phyloP scores from a whole-genome alignment of 306 rosid species.

The Inga laurina region DNA sequence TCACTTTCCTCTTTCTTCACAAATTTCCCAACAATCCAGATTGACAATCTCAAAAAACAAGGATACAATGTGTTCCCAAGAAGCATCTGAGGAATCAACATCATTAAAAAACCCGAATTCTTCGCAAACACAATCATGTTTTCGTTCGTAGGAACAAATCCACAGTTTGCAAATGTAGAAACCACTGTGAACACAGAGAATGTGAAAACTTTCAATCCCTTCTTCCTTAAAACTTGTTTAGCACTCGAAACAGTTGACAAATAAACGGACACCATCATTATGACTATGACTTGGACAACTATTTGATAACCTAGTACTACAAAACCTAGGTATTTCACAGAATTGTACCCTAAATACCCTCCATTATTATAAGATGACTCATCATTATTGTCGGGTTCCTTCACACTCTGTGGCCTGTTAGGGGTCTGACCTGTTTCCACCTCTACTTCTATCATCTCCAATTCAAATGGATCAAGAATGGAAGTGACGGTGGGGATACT shows the following conservation, averaged over 20 bases:
- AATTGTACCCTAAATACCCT: constrained; percentile 25
- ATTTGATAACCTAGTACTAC: constrained; percentile 47
- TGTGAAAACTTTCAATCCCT: constrained; percentile 39
- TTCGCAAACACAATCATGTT: constrained; percentile 58
- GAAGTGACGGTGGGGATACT: not conserved
- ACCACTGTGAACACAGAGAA: constrained; percentile 54
- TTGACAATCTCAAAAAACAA: constrained; percentile 38
- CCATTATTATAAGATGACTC: not conserved
- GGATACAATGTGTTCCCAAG: constrained; percentile 70
- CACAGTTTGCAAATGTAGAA: constrained; percentile 70
- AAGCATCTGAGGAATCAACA: constrained; percentile 52
- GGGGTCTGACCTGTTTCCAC: no score
- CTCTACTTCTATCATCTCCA: not conserved
- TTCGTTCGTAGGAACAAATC: constrained; percentile 74
- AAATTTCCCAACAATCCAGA: constrained; percentile 46
- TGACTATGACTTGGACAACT: constrained; percentile 36
- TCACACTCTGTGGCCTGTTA: not conserved
- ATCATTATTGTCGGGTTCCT: not conserved
- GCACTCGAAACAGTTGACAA: constrained; percentile 38
- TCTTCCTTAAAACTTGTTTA: constrained; percentile 29
- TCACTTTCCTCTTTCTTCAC: constrained; percentile 33
- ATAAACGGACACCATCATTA: constrained; percentile 38
- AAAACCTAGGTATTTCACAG: constrained; percentile 39
- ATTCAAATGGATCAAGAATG: constrained; percentile 13
- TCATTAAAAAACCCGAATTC: constrained; percentile 53